Evolutionary conservation across 139 green algal species (phyloP).

Genomic region (Closterium sp.): DNA sequence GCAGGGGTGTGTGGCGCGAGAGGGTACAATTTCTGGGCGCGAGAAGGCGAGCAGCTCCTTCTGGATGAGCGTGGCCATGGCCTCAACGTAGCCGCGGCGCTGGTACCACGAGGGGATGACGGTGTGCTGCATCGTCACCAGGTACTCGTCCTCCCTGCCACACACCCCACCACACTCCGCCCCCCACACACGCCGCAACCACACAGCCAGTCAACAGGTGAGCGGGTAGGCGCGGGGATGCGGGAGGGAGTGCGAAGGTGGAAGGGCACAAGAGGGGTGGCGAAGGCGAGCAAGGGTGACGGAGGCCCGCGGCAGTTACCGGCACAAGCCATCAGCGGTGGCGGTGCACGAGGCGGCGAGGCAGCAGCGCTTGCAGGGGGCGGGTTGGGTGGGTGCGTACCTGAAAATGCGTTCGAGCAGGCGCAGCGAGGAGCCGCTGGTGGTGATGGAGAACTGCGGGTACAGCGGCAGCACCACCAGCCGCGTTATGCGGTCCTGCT

Average conservation of each 20-base stretch:
- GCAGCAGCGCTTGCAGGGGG: too few species aligned
- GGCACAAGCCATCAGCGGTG: too few species aligned
- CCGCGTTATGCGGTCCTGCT: constrained; percentile 75
- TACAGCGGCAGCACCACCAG: constrained; percentile 95
- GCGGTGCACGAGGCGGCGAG: too few species aligned
- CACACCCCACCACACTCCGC: neutral
- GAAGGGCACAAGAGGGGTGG: neutral
- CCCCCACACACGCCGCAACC: neutral
- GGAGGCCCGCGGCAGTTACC: too few species aligned
- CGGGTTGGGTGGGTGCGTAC: neutral
- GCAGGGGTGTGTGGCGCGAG: too few species aligned
- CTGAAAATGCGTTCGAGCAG: constrained; percentile 81
- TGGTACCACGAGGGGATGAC: constrained; percentile 81
- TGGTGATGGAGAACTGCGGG: constrained; percentile 96
- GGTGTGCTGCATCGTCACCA: constrained; percentile 72
- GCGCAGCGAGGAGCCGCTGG: constrained; percentile 83
- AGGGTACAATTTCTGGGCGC: neutral
- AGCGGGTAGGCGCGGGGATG: neutral
- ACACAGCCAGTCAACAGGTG: neutral
- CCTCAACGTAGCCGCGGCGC: constrained; percentile 84
- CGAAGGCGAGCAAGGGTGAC: too few species aligned
- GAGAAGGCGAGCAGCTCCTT: neutral
- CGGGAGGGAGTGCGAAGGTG: neutral
- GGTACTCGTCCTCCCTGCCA: constrained; percentile 54
- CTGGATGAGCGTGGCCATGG: constrained; percentile 93